Conservation (phyloP, 768 basidiomycete species). For the Phlebiopsis gigantea region DNA sequence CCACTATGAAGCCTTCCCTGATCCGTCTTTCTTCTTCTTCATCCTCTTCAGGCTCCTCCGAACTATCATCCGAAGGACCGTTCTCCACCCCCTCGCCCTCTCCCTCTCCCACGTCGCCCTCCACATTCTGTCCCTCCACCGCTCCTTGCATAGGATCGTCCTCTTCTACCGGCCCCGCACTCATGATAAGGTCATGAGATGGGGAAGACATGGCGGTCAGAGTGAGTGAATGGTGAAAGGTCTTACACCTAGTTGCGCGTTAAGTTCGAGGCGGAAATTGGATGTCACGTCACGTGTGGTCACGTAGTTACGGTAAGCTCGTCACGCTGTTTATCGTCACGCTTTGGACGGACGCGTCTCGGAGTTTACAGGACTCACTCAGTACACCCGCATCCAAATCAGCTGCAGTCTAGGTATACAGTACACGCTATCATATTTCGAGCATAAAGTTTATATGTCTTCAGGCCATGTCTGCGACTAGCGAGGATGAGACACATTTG, state of each 20-base stretch:
- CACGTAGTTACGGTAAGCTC: neutral
- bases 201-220: conserved; percentile 35
- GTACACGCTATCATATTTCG: neutral
- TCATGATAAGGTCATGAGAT: conserved; percentile 30
- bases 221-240: conserved; percentile 9
- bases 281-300: conserved; percentile 1
- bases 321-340: neutral
- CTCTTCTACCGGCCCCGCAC: conserved; percentile 26
- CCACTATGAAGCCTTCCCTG: conserved; percentile 88
- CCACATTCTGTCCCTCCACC: conserved; percentile 38
- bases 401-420: neutral
- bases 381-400: neutral
- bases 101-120: conserved; percentile 53
- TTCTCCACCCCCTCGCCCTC: conserved; percentile 21
- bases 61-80: conserved; percentile 65
- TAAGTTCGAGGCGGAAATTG: conserved; percentile 12
- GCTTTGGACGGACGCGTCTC: neutral
- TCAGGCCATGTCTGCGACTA: neutral
- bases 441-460: neutral
- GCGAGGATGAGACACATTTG: conserved; percentile 23
- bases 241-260: conserved; percentile 5
- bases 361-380: neutral
- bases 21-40: conserved; percentile 80
- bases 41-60: conserved; percentile 87
- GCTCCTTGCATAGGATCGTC: conserved; percentile 62